phyloP scores from a whole-genome alignment of 768 basidiomycete genomes.

The Hirschioporus abietinus region DNA sequence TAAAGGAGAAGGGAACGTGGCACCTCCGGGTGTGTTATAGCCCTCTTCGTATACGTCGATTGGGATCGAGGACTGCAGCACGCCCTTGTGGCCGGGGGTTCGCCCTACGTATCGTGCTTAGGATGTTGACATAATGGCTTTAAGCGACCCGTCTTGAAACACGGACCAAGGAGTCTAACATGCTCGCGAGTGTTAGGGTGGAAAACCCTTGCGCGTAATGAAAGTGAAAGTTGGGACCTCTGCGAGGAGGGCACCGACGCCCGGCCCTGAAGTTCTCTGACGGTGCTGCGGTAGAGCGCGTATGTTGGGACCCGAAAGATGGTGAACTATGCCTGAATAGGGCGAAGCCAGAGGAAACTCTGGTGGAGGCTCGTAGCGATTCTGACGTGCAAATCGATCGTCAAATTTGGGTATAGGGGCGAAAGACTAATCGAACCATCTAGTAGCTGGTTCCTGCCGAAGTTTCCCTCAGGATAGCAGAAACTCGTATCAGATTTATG shows the following conservation, averaged over 20 bases:
- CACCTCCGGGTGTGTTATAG: no score
- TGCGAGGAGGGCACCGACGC: constrained; percentile 66
- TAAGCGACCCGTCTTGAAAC: no score
- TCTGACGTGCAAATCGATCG: constrained; percentile 96
- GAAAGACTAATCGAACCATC: constrained; percentile 95
- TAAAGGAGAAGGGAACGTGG: no score
- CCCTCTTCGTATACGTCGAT: no score
- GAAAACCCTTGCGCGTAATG: constrained; percentile 63
- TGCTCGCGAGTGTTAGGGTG: constrained; percentile 76
- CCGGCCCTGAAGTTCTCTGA: constrained; percentile 70
- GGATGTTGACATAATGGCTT: no score
- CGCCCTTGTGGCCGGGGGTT: no score
- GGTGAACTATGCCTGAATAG: constrained; percentile 86
- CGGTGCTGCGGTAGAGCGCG: constrained; percentile 75
- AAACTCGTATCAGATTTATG: constrained; percentile 53
- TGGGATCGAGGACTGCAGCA: no score
- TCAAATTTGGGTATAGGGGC: constrained; percentile 94
- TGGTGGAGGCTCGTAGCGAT: constrained; percentile 94
- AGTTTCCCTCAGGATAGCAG: constrained; percentile 79
- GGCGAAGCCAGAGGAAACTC: constrained; percentile 93
- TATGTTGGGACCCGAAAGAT: constrained; percentile 85
- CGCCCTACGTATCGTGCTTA: no score
- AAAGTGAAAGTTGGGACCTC: constrained; percentile 64
- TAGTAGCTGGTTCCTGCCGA: constrained; percentile 91
- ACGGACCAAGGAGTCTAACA: constrained; percentile 87